phyloP scores from a whole-genome alignment of 352 stramenopile species.

The Aphanomyces invadans region DNA sequence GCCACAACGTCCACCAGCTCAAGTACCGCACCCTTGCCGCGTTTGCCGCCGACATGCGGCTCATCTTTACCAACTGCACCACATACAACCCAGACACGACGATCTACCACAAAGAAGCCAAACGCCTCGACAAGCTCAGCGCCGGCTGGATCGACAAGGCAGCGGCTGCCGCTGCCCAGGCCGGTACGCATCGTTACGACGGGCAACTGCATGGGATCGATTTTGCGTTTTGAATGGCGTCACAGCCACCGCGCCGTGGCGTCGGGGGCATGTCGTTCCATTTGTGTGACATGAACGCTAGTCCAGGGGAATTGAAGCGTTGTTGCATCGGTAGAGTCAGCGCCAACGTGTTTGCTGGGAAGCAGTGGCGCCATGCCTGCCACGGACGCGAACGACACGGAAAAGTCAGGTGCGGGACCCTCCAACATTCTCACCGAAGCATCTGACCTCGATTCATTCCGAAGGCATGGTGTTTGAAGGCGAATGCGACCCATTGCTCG shows the following conservation, averaged over 20 bases:
- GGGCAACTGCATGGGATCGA: no score
- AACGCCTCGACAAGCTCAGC: constrained; percentile 74
- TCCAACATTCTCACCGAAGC: not conserved
- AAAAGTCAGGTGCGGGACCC: constrained; percentile 1
- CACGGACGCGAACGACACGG: constrained; percentile 20
- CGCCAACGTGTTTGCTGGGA: constrained; percentile 66
- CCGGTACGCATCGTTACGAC: not conserved
- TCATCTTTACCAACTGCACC: constrained; percentile 85
- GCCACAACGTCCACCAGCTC: constrained; percentile 59
- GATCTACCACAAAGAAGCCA: constrained; percentile 84
- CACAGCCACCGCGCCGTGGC: no score
- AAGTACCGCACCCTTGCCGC: constrained; percentile 80
- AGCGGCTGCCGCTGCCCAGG: constrained; percentile 28
- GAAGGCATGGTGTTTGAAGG: constrained; percentile 71
- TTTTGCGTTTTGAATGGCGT: no score
- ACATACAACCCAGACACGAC: constrained; percentile 80
- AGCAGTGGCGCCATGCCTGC: constrained; percentile 36
- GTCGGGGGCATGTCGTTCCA: no score
- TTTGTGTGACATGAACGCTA: no score
- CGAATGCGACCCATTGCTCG: constrained; percentile 65
- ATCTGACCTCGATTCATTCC: constrained; percentile 40
- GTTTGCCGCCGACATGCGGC: constrained; percentile 69
- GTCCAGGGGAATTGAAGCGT: no score
- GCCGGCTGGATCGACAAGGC: constrained; percentile 72
- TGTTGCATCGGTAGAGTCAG: no score